Base-by-base conservation (phyloP, 192 early-diverging fungal species). In the Entomortierella parvispora region DNA sequence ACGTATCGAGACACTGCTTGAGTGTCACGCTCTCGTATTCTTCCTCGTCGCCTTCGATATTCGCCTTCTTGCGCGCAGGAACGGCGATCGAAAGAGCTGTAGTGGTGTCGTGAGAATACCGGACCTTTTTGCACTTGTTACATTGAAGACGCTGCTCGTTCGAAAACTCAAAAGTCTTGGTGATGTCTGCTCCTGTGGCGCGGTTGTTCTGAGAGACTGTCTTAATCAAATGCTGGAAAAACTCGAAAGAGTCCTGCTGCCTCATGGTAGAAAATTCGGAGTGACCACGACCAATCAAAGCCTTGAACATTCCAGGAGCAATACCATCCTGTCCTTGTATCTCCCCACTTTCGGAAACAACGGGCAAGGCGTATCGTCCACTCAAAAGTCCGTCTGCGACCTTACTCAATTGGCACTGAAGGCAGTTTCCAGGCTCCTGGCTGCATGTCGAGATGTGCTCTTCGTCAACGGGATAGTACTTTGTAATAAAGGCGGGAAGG, bases 241-340 rank as follows among this genome's bases (percentile, higher is more conserved):
- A 99, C 80, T 99, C 98, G 66, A 90, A 94, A 1, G 97, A 95
- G 71, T 99, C 98, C 87, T 98, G 98, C 80, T 99, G 98, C 33
- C 95, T 86, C 98, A 99, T 99, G 2, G 95, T 93, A 22, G 91
- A 90, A 58, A 99, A 99, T 71, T 99, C 98, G n/a, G 89, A 70
- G 64, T 98, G 96, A 28, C 91, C 94, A 55, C 89, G 88, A 14
- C 95, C 96, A 34, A 98, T 85, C 11, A 97, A 76, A 2, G 82
- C 69, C 71, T 99, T 99, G 82, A 98, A 96, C 93, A 96, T 96
- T 14, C 84, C 81, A 4, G 98, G 97, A 15, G 91, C 69, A 51
- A 99, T 92, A 26, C 96, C 97, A 29, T 90, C 82, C 69, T 98
- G 94, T 2, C 84, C 85, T 15, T 69, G 28, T 15, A 71, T 81